Conservation (phyloP, 2,329 filamentous ascomycete genomes). For the Colletotrichum phormii region DNA sequence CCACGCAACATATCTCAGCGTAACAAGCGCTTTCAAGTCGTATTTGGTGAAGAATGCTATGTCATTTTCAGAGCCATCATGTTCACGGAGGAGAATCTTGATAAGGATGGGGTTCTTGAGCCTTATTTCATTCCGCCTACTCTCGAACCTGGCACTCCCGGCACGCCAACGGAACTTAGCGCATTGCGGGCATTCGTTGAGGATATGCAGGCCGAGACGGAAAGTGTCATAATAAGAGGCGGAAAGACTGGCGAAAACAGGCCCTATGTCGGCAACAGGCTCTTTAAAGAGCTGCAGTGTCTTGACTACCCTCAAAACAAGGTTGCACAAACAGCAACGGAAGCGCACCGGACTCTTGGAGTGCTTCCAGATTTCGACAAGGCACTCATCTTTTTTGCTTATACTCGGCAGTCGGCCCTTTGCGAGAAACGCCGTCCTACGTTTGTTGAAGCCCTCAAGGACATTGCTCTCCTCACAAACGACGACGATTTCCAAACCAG, state of each 20-base stretch:
- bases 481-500: constrained; percentile 32
- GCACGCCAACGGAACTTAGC: constrained; percentile 48
- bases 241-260: constrained; percentile 34
- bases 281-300: constrained; percentile 33
- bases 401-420: constrained; percentile 24
- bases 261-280: constrained; percentile 3
- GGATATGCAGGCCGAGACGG: constrained; percentile 61
- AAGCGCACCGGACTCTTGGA: constrained; percentile 30
- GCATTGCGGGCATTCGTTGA: constrained; percentile 61
- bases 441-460: constrained; percentile 26
- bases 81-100: constrained; percentile 55
- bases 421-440: constrained; percentile 26
- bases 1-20: constrained; percentile 63
- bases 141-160: constrained; percentile 44
- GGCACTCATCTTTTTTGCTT: constrained; percentile 33
- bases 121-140: constrained; percentile 49
- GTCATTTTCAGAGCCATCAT: constrained; percentile 61
- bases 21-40: constrained; percentile 67
- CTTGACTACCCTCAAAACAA: constrained; percentile 31
- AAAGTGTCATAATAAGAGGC: constrained; percentile 51
- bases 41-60: constrained; percentile 64
- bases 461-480: constrained; percentile 24
- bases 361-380: constrained; percentile 35
- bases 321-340: not conserved
- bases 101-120: constrained; percentile 54